Evolutionary conservation across 345 rosid species (phyloP).

Genomic region (Populus alba): DNA sequence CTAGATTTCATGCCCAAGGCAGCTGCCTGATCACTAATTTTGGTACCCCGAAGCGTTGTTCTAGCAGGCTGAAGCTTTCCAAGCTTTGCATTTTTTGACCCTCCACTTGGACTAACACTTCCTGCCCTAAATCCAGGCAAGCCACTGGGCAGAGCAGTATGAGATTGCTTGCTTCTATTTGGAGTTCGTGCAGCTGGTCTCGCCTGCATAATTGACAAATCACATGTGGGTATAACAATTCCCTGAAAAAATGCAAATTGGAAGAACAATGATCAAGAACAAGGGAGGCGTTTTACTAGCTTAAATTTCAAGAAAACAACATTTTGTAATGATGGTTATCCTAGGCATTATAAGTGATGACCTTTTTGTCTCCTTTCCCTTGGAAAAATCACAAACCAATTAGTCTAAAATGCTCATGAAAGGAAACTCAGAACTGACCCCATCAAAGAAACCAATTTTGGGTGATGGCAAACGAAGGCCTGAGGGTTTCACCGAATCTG

Average conservation of each 20-base stretch:
- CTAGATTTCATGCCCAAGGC: conserved; percentile 21
- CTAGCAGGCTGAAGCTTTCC: conserved; percentile 51
- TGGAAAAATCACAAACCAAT: conserved; percentile 4
- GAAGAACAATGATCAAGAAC: not conserved
- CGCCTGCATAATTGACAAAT: conserved; percentile 43
- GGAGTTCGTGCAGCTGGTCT: conserved; percentile 48
- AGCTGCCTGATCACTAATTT: conserved; percentile 30
- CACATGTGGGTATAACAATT: conserved; percentile 11
- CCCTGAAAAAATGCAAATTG: conserved; percentile 8
- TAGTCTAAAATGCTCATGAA: conserved; percentile 11
- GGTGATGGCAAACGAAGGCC: conserved; percentile 96
- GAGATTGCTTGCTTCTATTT: conserved; percentile 37
- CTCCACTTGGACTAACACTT: conserved; percentile 32
- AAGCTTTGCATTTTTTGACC: conserved; percentile 34
- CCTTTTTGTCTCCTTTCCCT: not conserved
- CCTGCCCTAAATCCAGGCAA: conserved; percentile 36
- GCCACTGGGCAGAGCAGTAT: conserved; percentile 31
- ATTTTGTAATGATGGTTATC: not conserved
- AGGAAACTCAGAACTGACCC: conserved; percentile 53
- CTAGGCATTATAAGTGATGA: not conserved
- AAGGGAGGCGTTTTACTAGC: conserved; percentile 3
- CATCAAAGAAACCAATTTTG: conserved; percentile 92
- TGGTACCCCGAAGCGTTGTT: conserved; percentile 24
- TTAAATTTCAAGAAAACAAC: not conserved
- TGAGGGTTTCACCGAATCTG: conserved; percentile 55